These are phyloP conservation scores for Aureobasidium sp. DNA, from an alignment of 2,329 filamentous ascomycete genomes.

Conservation along the genomic window DNA sequence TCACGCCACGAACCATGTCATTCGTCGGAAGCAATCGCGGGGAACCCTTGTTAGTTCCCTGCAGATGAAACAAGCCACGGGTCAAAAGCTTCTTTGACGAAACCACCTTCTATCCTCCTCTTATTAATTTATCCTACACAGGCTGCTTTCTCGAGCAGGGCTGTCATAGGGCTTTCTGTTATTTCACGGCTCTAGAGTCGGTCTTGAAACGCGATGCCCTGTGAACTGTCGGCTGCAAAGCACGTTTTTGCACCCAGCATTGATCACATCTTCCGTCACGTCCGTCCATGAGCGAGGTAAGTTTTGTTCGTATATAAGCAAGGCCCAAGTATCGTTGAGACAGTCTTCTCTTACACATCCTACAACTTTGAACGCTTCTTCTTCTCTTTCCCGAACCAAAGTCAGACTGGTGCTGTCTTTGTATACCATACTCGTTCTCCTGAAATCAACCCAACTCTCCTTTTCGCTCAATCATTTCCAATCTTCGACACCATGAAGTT, in stretches of 20 bases:
- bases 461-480: not conserved
- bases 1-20: not conserved
- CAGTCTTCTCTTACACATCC: not conserved
- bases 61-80: constrained; percentile 13
- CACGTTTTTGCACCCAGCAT: not conserved
- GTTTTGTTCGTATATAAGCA: not conserved
- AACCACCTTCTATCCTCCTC: not conserved
- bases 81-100: constrained; percentile 2
- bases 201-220: constrained; percentile 9
- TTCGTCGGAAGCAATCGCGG: not conserved
- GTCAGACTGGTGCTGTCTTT: constrained; percentile 15
- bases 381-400: not conserved
- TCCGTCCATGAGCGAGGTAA: not conserved
- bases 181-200: not conserved
- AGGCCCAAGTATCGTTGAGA: not conserved
- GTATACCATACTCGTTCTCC: not conserved
- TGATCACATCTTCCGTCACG: not conserved
- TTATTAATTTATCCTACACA: constrained; percentile 9
- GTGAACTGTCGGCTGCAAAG: not conserved
- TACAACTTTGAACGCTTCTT: not conserved
- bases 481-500: constrained; percentile 19
- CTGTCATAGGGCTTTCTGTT: not conserved
- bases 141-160: not conserved
- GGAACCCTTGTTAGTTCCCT: constrained; percentile 7
- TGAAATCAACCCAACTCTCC: not conserved